Evolutionary conservation across 2,329 filamentous ascomycete species (phyloP).

Genomic region (Polytolypa hystricis): DNA sequence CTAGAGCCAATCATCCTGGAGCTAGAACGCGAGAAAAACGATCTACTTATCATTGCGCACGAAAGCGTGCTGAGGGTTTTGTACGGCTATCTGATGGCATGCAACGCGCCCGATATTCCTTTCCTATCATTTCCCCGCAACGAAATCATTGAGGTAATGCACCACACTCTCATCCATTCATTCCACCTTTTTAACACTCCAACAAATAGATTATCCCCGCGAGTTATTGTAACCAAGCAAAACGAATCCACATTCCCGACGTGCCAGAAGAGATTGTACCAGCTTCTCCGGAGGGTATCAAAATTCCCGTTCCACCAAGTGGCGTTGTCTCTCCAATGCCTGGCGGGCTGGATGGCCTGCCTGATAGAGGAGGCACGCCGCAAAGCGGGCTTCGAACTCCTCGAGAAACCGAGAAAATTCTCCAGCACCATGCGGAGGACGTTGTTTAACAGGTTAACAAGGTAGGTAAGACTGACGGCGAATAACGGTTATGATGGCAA

Average conservation of each 20-base stretch:
- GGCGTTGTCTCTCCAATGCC: constrained; percentile 35
- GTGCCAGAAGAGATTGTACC: constrained; percentile 58
- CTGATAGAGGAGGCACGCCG: constrained; percentile 32
- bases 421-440: constrained; percentile 35
- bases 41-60: constrained; percentile 95
- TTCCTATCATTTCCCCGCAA: constrained; percentile 86
- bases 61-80: constrained; percentile 94
- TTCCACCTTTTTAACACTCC: constrained; percentile 2
- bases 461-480: too few species aligned
- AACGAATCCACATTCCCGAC: constrained; percentile 72
- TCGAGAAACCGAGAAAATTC: constrained; percentile 33
- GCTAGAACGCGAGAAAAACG: constrained; percentile 90
- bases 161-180: constrained; percentile 1
- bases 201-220: constrained; percentile 69
- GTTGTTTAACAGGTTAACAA: constrained; percentile 23
- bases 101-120: constrained; percentile 88
- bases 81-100: constrained; percentile 97
- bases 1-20: constrained; percentile 97
- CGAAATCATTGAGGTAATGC: constrained; percentile 77
- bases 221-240: constrained; percentile 92
- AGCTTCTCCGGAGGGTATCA: constrained; percentile 67
- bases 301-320: constrained; percentile 60
- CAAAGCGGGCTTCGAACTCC: constrained; percentile 32
- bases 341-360: constrained; percentile 31
- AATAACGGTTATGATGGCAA: too few species aligned